A percentile compares a stretch with the other conserved stretches of the same genome.
Evolutionary conservation across 2,329 filamentous ascomycete species (phyloP).

Genomic region (Colletotrichum musicola): DNA sequence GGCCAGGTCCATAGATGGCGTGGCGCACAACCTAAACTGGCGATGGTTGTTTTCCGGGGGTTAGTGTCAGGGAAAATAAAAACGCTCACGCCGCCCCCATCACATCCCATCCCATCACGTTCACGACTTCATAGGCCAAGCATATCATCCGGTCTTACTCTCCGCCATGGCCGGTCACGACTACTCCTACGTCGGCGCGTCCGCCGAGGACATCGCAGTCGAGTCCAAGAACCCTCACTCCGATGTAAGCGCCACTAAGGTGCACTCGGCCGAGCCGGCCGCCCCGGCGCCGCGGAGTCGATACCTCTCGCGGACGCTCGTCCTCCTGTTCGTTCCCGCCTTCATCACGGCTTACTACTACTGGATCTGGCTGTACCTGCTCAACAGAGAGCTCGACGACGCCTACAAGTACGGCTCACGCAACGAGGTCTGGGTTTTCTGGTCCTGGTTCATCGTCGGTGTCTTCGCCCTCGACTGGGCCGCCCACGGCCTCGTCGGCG

Average conservation of each 20-base stretch:
- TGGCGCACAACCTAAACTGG: neutral
- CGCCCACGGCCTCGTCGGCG: constrained; percentile 34
- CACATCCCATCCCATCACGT: too few species aligned
- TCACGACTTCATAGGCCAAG: too few species aligned
- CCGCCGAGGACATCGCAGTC: neutral
- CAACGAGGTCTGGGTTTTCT: constrained; percentile 30
- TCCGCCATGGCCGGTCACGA: neutral
- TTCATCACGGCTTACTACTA: neutral
- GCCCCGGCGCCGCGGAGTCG: neutral
- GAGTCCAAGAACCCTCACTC: neutral
- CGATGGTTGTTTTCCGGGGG: neutral
- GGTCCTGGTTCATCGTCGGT: constrained; percentile 41
- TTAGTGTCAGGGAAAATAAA: neutral
- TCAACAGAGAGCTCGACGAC: neutral
- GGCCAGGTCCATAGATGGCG: too few species aligned
- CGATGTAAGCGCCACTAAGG: neutral
- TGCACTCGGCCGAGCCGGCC: neutral
- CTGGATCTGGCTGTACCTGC: constrained; percentile 3
- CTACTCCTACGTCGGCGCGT: neutral
- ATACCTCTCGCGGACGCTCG: neutral
- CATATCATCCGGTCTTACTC: neutral
- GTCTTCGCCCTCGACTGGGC: constrained; percentile 40
- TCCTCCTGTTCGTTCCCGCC: neutral
- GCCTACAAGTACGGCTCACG: neutral
- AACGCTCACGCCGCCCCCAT: neutral